Evolutionary conservation across 768 basidiomycete species (phyloP).

Genomic region (Pleurotus tuber-regium): DNA sequence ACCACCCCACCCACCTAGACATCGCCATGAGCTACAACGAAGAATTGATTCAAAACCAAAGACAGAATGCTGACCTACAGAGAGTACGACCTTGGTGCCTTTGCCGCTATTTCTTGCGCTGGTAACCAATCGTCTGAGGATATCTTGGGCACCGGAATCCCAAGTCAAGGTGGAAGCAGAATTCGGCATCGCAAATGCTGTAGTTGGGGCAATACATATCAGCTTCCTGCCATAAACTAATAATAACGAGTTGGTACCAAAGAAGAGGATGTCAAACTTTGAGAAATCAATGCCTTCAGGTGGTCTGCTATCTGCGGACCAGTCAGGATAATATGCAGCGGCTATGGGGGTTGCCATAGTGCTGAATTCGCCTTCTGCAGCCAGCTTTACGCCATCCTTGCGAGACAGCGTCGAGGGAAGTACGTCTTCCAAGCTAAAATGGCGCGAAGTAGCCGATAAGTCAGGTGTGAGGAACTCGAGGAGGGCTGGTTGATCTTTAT

Average conservation of each 20-base stretch:
- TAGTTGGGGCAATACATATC: slow-evolving; percentile 9
- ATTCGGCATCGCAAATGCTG: slow-evolving; percentile 71
- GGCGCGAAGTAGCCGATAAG: slow-evolving; percentile 17
- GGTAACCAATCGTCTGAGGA: slow-evolving; percentile 56
- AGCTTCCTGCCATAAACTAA: background rate
- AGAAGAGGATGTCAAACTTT: slow-evolving; percentile 67
- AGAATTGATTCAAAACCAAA: no score
- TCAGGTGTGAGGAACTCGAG: slow-evolving; percentile 35
- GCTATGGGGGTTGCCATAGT: slow-evolving; percentile 31
- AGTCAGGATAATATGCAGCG: slow-evolving; percentile 51
- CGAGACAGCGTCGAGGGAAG: slow-evolving; percentile 45
- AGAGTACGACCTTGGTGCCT: slow-evolving; percentile 64
- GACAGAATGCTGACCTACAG: slow-evolving; percentile 46
- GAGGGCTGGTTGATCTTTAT: slow-evolving; percentile 31
- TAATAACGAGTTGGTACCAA: slow-evolving; percentile 37
- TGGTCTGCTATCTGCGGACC: slow-evolving; percentile 43
- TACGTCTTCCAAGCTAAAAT: slow-evolving; percentile 43
- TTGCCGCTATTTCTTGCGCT: slow-evolving; percentile 52
- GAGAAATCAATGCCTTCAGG: slow-evolving; percentile 62
- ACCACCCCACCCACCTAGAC: slow-evolving; percentile 73
- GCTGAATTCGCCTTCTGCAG: slow-evolving; percentile 17
- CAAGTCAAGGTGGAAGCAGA: slow-evolving; percentile 51
- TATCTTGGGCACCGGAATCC: slow-evolving; percentile 45
- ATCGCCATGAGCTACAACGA: no score
- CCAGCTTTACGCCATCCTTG: slow-evolving; percentile 27